Percentiles rank a stretch among this genome's conserved stretches.
phyloP scores from a whole-genome alignment of 306 rosid genomes.

The Purshia tridentata region DNA sequence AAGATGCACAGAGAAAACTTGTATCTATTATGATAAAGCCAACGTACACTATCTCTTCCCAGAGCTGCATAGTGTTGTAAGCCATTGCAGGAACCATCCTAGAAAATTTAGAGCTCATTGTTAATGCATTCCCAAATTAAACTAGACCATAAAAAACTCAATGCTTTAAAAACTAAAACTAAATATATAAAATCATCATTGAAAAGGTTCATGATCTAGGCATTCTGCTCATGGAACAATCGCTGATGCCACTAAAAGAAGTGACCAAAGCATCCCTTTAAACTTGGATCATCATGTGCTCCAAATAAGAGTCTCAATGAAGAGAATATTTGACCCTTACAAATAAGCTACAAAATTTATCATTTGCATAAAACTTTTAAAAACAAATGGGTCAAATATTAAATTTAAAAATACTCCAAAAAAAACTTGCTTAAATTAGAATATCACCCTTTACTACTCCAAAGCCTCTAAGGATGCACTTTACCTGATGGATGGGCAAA shows the following conservation, averaged over 20 bases:
- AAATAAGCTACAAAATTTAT: neutral
- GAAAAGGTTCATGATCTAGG: constrained; percentile 2
- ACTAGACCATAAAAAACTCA: neutral
- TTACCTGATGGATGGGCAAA: constrained; percentile 85
- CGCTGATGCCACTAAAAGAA: neutral
- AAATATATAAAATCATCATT: constrained; percentile 4
- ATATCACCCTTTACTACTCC: constrained; percentile 8
- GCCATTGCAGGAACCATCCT: constrained; percentile 97
- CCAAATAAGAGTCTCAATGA: too few relatives aligned
- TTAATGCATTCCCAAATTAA: constrained; percentile 13
- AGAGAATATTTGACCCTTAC: neutral
- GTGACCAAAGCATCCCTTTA: too few relatives aligned
- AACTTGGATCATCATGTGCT: too few relatives aligned
- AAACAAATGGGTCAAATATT: neutral
- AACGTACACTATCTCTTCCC: constrained; percentile 77
- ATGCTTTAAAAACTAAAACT: neutral
- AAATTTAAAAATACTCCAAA: neutral
- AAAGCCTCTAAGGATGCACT: constrained; percentile 20
- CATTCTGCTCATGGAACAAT: constrained; percentile 4
- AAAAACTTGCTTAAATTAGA: constrained; percentile 16
- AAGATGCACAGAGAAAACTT: neutral
- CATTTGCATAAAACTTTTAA: neutral
- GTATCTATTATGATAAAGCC: constrained; percentile 14
- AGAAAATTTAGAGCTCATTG: constrained; percentile 31
- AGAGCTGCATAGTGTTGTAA: constrained; percentile 87